These are phyloP conservation scores for Aspergillus avenaceus DNA, from an alignment of 495 filamentous ascomycete species.

Conservation along the genomic window DNA sequence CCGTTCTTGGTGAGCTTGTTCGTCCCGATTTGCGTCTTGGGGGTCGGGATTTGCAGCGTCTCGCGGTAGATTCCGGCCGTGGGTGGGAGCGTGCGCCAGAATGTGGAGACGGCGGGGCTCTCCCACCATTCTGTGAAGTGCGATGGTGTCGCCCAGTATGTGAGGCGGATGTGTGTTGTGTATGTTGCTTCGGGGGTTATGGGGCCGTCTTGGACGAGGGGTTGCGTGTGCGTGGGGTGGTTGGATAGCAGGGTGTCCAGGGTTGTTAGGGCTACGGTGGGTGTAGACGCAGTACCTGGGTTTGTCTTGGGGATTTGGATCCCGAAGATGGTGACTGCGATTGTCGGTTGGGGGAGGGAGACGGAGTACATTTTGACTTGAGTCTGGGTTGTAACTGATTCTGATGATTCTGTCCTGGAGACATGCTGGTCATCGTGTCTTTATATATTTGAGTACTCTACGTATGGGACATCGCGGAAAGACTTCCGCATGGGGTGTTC, in stretches of 20 bases:
- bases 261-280: neutral
- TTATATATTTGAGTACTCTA: too few species aligned
- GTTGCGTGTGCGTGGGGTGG: constrained; percentile 2
- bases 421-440: too few species aligned
- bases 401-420: too few species aligned
- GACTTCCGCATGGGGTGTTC: too few species aligned
- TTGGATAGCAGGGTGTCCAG: constrained; percentile 5
- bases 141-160: constrained; percentile 13
- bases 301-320: constrained; percentile 11
- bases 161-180: constrained; percentile 13
- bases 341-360: neutral
- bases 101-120: constrained; percentile 8
- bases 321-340: constrained; percentile 16
- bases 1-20: constrained; percentile 9
- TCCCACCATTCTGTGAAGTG: constrained; percentile 15
- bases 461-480: too few species aligned
- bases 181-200: neutral
- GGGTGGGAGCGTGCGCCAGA: constrained; percentile 21
- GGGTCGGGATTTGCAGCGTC: constrained; percentile 15
- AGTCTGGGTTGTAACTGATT: neutral
- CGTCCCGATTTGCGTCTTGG: constrained; percentile 18
- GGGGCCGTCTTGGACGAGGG: constrained; percentile 9
- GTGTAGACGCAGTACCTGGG: neutral
- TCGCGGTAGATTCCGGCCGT: constrained; percentile 28
- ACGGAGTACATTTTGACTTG: neutral